These are phyloP conservation scores for Henckelia pumila DNA, from an alignment of 257 asterid species.

Conservation along the genomic window DNA sequence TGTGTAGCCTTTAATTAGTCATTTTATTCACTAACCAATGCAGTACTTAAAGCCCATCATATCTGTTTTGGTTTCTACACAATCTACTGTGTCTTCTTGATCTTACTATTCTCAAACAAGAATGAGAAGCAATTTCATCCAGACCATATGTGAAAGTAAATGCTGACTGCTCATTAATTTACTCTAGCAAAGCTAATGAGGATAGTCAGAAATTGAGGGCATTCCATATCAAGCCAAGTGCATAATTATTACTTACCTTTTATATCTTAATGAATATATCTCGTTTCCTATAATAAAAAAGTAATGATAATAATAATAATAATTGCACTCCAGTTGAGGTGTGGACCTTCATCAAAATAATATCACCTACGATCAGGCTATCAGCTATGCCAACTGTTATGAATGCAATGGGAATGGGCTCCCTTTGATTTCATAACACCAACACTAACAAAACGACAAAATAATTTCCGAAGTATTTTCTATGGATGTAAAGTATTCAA, in stretches of 20 bases:
- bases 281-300: too few species aligned
- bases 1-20: neutral
- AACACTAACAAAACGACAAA: constrained; percentile 11
- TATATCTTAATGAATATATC: too few species aligned
- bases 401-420: too few species aligned
- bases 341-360: constrained; percentile 2
- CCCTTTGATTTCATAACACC: too few species aligned
- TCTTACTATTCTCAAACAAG: neutral
- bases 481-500: neutral
- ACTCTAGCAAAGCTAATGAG: neutral
- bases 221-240: constrained; percentile 5
- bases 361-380: neutral
- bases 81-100: constrained; percentile 15
- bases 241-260: too few species aligned
- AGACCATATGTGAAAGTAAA: neutral
- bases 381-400: neutral
- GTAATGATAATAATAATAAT: too few species aligned
- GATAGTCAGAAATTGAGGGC: constrained; percentile 7
- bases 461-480: neutral
- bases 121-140: constrained; percentile 16
- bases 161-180: constrained; percentile 8
- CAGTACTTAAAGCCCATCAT: neutral
- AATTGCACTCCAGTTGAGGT: constrained; percentile 5
- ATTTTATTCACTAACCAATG: neutral
- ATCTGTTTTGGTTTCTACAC: constrained; percentile 11